Evolutionary conservation across 1,139 yeast genomes (phyloP), one percentile per base, ranked within the genome.

Genomic region (Yamadazyma mexicana): DNA sequence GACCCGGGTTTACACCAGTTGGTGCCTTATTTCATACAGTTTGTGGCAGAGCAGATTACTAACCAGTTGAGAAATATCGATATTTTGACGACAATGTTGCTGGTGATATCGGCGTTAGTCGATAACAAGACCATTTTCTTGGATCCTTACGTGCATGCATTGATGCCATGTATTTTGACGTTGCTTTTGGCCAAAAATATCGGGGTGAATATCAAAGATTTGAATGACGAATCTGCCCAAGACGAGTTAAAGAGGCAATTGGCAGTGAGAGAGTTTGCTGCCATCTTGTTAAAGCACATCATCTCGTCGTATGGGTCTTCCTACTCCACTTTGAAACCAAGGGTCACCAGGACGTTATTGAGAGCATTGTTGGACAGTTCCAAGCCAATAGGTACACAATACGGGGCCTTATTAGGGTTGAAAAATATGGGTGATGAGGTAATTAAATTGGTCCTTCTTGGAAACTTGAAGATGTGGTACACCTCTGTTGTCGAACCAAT

Each of bases 1-100:
- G 99, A 94, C 56, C 96, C 98, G 1, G 99, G 99, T 25, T 69
- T 94, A 44, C 98, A 94, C 66, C 99, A 94, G 62, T 68, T 94
- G 39, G 94, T 94, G 5, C 99, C 99, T 2, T 94, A 94, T 59
- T 87, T 94, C 53, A 89, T 92, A 40, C 98, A 92, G 58, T 91
- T 92, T 59, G 89, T 89, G 20, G 96, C 97, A 10, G 98, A 94
- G 59, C 96, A 94, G 55, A 83, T 92, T 42, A 88, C 98, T 1
- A 87, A 88, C 57, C 92, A 88, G 55, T 73, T 92, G 50, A 79
- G 87, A 52, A 84, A 85, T 55, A 70, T 87, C 35, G 81, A 79
- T 14, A 66, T 87, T 26, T 69, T 92, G 40, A 76, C 87, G n/a
- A 87, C 96, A 8, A 89, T 92, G 91, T 69, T 94, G 48, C 95